These are phyloP conservation scores for Fusarium keratoplasticum DNA, from an alignment of 2,329 filamentous ascomycete species.

Conservation along the genomic window DNA sequence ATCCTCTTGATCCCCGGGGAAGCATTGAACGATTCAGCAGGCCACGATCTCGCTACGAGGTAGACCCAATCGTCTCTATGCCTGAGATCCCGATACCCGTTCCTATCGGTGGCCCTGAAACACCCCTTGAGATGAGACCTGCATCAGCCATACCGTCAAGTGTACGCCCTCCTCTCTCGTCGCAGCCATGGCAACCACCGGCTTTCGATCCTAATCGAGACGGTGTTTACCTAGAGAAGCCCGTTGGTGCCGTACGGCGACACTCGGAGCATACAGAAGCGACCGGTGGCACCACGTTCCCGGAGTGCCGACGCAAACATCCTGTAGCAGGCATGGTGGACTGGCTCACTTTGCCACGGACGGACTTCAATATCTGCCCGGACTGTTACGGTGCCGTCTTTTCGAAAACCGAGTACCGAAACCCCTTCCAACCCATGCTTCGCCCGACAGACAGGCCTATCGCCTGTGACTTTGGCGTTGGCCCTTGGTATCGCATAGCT, in stretches of 20 bases:
- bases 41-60: conserved; percentile 35
- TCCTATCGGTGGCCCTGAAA: conserved; percentile 34
- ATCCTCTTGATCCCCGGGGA: conserved; percentile 39
- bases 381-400: conserved; percentile 81
- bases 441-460: conserved; percentile 69
- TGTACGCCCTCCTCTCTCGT: conserved; percentile 29
- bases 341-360: conserved; percentile 82
- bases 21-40: conserved; percentile 31
- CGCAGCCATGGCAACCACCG: conserved; percentile 59
- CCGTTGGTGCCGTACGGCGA: conserved; percentile 61
- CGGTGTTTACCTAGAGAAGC: conserved; percentile 50
- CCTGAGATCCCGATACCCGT: conserved; percentile 42
- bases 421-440: conserved; percentile 70
- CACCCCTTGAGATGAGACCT: conserved; percentile 37
- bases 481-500: conserved; percentile 85
- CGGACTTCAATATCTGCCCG: conserved; percentile 84
- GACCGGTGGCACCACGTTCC: conserved; percentile 59
- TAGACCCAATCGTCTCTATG: conserved; percentile 38
- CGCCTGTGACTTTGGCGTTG: conserved; percentile 81
- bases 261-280: conserved; percentile 60
- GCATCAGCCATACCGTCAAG: conserved; percentile 42
- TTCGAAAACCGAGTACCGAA: conserved; percentile 73
- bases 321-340: conserved; percentile 75
- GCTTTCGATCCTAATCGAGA: conserved; percentile 57
- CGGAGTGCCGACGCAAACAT: conserved; percentile 76